phyloP scores from a whole-genome alignment of 495 filamentous ascomycete species.

The Hypomontagnella monticulosa region DNA sequence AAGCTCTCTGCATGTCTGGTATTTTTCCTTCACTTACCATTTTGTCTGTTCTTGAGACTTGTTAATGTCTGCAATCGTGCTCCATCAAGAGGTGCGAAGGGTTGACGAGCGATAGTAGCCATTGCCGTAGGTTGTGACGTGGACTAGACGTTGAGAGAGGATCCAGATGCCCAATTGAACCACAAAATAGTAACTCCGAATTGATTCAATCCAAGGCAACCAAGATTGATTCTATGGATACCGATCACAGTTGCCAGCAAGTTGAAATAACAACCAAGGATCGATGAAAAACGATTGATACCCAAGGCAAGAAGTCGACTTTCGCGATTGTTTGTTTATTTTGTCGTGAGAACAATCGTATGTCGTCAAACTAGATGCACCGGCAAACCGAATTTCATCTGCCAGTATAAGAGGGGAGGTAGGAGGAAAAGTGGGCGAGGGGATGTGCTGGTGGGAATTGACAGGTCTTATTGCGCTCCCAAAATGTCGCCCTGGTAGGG shows the following conservation, averaged over 20 bases:
- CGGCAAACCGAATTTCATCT: conserved; percentile 28
- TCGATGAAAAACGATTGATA: conserved; percentile 20
- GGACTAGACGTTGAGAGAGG: conserved; percentile 26
- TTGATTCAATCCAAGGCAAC: conserved; percentile 31
- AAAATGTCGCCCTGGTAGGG: conserved; percentile 26
- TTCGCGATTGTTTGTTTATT: conserved; percentile 45
- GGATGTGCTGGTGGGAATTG: conserved; percentile 37
- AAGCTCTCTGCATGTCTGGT: neutral
- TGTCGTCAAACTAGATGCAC: conserved; percentile 27
- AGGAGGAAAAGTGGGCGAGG: conserved; percentile 45
- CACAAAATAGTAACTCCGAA: conserved; percentile 9
- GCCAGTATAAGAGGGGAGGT: conserved; percentile 32
- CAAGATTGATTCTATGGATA: conserved; percentile 24
- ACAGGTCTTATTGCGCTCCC: conserved; percentile 46
- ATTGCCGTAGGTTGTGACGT: conserved; percentile 47
- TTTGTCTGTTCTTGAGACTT: conserved; percentile 69
- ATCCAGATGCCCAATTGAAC: conserved; percentile 28
- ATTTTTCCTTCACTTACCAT: conserved; percentile 60
- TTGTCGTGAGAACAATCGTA: conserved; percentile 32
- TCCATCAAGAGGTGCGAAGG: conserved; percentile 65
- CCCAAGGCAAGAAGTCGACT: conserved; percentile 21
- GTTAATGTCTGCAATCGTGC: conserved; percentile 64
- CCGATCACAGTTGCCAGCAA: conserved; percentile 23
- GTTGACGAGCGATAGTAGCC: conserved; percentile 61
- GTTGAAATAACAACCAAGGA: conserved; percentile 17